Conservation (phyloP, 2,329 filamentous ascomycete species). For the Nothophoma quercina region DNA sequence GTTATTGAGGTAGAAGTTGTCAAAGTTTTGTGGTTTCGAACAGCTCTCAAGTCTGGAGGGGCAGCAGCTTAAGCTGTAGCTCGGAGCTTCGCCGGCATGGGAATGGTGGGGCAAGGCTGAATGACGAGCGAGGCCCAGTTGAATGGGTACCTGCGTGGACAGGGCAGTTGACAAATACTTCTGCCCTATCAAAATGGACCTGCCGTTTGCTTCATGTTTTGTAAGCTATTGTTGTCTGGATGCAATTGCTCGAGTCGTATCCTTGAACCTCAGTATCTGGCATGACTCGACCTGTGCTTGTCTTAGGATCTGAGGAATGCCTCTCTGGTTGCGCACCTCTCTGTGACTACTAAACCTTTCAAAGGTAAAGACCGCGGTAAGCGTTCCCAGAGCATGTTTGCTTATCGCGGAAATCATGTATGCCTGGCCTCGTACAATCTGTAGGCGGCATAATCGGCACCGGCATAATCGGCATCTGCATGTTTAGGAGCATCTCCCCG, state of each 20-base stretch:
- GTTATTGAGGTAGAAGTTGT: not conserved
- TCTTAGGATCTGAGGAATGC: too few relatives aligned
- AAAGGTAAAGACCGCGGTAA: not conserved
- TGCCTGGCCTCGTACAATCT: not conserved
- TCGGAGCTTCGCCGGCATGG: constrained; percentile 13
- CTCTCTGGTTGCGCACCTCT: too few relatives aligned
- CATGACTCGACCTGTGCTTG: not conserved
- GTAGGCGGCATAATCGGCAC: constrained; percentile 4
- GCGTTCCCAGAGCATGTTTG: not conserved
- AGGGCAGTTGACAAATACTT: constrained; percentile 21
- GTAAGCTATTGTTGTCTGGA: constrained; percentile 13
- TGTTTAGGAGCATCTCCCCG: not conserved
- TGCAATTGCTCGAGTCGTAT: constrained; percentile 1
- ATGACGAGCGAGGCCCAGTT: constrained; percentile 13
- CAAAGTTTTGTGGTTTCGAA: not conserved
- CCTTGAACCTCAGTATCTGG: constrained; percentile 1
- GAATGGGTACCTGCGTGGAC: constrained; percentile 15
- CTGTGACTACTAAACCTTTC: too few relatives aligned
- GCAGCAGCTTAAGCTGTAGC: constrained; percentile 20
- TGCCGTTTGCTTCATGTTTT: not conserved
- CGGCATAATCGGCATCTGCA: too few relatives aligned
- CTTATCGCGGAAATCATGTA: not conserved
- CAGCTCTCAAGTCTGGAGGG: constrained; percentile 19
- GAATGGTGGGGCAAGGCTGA: constrained; percentile 12
- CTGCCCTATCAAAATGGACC: constrained; percentile 7